Conservation (phyloP, 108 stramenopile genomes). For the Bacterosira constricta region DNA sequence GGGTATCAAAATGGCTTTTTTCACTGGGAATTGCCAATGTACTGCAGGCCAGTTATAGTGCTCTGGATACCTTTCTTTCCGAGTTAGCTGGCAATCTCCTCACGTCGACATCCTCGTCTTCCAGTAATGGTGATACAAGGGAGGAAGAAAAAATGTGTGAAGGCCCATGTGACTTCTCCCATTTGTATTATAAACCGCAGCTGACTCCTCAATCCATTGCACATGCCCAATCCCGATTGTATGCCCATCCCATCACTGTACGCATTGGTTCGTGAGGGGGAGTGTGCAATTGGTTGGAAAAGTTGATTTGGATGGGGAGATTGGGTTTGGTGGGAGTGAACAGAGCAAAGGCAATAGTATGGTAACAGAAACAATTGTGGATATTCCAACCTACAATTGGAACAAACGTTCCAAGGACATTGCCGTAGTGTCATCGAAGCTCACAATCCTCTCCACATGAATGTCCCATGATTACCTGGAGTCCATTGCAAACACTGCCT, state of each 20-base stretch:
- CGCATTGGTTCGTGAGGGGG: constrained; percentile 81
- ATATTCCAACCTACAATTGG: constrained; percentile 68
- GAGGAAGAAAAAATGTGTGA: constrained; percentile 13
- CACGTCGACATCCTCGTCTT: not conserved
- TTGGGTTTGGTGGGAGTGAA: constrained; percentile 71
- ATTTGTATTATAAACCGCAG: constrained; percentile 63
- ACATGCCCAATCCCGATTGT: constrained; percentile 76
- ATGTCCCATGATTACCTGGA: constrained; percentile 72
- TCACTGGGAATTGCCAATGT: constrained; percentile 91
- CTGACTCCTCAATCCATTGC: constrained; percentile 47
- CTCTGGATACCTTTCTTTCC: constrained; percentile 77
- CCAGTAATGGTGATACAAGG: not conserved
- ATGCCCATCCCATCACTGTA: constrained; percentile 77
- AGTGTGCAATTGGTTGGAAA: constrained; percentile 80
- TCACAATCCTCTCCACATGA: constrained; percentile 72
- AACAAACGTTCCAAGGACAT: constrained; percentile 75
- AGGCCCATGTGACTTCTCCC: constrained; percentile 39
- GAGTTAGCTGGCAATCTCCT: constrained; percentile 68
- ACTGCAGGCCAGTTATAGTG: constrained; percentile 81
- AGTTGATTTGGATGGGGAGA: constrained; percentile 70
- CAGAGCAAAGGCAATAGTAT: no score
- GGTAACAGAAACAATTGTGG: constrained; percentile 23
- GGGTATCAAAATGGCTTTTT: constrained; percentile 85
- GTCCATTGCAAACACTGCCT: constrained; percentile 51
- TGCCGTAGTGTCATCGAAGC: constrained; percentile 85